phyloP scores from a whole-genome alignment of 2,329 filamentous ascomycete species.

The Dothiorella sarmentorum region DNA sequence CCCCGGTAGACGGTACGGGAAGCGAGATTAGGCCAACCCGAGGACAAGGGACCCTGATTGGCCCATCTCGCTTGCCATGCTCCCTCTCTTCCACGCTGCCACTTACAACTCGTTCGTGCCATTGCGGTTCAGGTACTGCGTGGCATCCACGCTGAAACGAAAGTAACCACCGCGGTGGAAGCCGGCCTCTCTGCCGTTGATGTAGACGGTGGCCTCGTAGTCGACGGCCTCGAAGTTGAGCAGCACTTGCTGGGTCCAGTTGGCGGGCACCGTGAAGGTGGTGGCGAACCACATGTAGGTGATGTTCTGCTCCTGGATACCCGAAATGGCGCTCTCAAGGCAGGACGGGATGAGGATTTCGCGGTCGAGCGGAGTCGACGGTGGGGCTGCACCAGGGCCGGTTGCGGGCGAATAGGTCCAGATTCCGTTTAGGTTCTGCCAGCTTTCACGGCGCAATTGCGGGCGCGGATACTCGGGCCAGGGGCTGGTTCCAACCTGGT shows the following conservation, averaged over 20 bases:
- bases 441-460: slow-evolving; percentile 51
- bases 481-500: slow-evolving; percentile 50
- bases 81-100: neutral
- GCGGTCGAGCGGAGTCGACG: slow-evolving; percentile 45
- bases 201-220: slow-evolving; percentile 56
- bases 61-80: too few relatives aligned
- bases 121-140: slow-evolving; percentile 40
- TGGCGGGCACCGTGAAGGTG: slow-evolving; percentile 48
- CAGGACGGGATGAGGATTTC: slow-evolving; percentile 53
- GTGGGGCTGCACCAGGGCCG: slow-evolving; percentile 39
- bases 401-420: slow-evolving; percentile 52
- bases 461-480: slow-evolving; percentile 60
- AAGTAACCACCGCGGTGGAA: slow-evolving; percentile 61
- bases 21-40: too few relatives aligned
- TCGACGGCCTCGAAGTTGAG: slow-evolving; percentile 60
- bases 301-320: slow-evolving; percentile 40
- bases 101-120: slow-evolving; percentile 55
- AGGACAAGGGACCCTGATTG: too few relatives aligned
- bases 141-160: slow-evolving; percentile 59
- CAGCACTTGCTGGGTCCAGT: slow-evolving; percentile 48
- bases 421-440: slow-evolving; percentile 58
- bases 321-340: slow-evolving; percentile 53
- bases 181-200: slow-evolving; percentile 54
- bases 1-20: too few relatives aligned
- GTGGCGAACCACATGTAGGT: slow-evolving; percentile 51